Base-by-base conservation (phyloP, 306 rosid genomes). In the Vigna hirtella region DNA sequence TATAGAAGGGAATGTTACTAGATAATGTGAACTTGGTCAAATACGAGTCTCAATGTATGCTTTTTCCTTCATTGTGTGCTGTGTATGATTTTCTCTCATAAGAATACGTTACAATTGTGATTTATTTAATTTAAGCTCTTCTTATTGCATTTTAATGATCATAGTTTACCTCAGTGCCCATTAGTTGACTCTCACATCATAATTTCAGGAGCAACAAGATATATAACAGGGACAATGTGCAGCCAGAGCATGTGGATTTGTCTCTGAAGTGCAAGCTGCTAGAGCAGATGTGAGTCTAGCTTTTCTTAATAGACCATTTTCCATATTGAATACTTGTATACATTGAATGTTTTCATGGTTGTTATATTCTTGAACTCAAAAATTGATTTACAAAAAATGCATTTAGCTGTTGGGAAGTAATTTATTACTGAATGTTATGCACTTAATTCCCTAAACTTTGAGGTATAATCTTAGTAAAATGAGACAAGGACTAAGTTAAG, bases 181-280 rank as follows among this genome's bases (percentile, higher is more conserved):
- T 34, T 52, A 24, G 57, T 14, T 79, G 58, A 63, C 70, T 34
- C 69, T 42, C 63, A 51, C 17, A 3, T 72, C 48, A 30, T 73
- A 57, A 53, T 73, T 80, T 65, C 74, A 80, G 79, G 62, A 48
- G 53, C 68, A 72, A 49, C 65, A 70, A 59, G 77, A 66, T 55
- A 14, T 22, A 50, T 7, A 22, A 40, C 47, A 8, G 67, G 24
- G 26, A 51, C 26, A 63, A 34, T 26, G 68, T 72, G 32, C 73
- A 40, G 50, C 49, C 51, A 24, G 17, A 74, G 74, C 74, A 65
- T 67, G 45, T 42, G 69, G 38, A 16, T 43, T 67, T 48, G 30
- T 53, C 14, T 70, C 69, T 42, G 57, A 47, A 18, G 69, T 53
- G 32, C 61, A 64, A 40, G 57, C 57, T 64, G 61, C 77, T 42